These are phyloP conservation scores for Auriculariales sp. DNA, from an alignment of 768 basidiomycete species.

Conservation along the genomic window DNA sequence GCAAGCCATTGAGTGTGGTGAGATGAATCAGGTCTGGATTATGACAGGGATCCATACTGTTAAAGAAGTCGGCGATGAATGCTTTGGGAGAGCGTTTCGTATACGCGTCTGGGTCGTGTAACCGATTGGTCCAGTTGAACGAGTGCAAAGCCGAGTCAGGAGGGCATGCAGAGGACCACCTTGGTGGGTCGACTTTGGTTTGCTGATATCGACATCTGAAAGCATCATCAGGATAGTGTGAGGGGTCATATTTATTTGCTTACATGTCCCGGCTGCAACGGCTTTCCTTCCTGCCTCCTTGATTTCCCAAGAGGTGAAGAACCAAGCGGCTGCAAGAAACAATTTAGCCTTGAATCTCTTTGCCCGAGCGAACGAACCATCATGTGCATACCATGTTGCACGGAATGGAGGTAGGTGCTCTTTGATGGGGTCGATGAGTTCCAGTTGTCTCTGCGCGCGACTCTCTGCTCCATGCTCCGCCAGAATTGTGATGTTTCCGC, in stretches of 20 bases:
- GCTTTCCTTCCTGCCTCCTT: constrained; percentile 19
- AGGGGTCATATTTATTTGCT: too few species aligned
- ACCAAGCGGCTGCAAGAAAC: too few species aligned
- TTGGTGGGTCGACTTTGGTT: constrained; percentile 5
- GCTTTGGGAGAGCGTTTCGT: constrained; percentile 5
- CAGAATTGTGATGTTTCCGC: constrained; percentile 7
- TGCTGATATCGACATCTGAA: constrained; percentile 16
- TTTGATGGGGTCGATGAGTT: constrained; percentile 24
- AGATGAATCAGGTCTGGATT: constrained; percentile 23
- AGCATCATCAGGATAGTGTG: too few species aligned
- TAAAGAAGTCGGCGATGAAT: constrained; percentile 36
- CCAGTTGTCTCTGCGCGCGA: constrained; percentile 6
- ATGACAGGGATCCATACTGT: constrained; percentile 35
- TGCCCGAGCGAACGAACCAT: constrained; percentile 7
- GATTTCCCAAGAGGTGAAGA: constrained; percentile 20
- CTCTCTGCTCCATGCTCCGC: constrained; percentile 7
- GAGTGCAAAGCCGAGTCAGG: constrained; percentile 1
- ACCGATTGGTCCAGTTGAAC: not conserved
- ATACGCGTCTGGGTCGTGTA: constrained; percentile 1
- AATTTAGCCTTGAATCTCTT: too few species aligned
- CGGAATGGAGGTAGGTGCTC: constrained; percentile 30
- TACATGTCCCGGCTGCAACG: constrained; percentile 19
- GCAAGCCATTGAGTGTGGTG: constrained; percentile 43
- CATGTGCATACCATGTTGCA: constrained; percentile 30
- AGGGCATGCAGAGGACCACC: constrained; percentile 22